These are phyloP conservation scores for Thelonectria blattea DNA, from an alignment of 2,329 filamentous ascomycete genomes.

Conservation along the genomic window DNA sequence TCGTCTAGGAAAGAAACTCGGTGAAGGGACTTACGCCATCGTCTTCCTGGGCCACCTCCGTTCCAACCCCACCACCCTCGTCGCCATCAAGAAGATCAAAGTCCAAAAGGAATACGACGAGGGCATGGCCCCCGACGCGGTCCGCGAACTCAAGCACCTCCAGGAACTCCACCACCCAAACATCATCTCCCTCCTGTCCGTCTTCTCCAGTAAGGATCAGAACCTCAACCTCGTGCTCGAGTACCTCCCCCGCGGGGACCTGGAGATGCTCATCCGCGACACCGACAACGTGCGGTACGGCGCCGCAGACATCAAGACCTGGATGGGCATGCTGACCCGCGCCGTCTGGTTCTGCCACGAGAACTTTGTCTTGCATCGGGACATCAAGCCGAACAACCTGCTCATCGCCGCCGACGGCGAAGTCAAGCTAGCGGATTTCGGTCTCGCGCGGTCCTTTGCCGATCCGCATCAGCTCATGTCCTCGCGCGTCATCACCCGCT, in stretches of 20 bases:
- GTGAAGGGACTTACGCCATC: constrained; percentile 95
- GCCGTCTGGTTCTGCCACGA: constrained; percentile 97
- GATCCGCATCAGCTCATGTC: constrained; percentile 93
- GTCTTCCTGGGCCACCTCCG: constrained; percentile 89
- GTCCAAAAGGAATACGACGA: constrained; percentile 85
- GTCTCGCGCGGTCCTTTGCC: constrained; percentile 86
- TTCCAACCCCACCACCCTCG: constrained; percentile 71
- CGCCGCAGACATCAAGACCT: constrained; percentile 91
- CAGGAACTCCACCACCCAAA: constrained; percentile 95
- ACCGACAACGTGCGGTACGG: constrained; percentile 79
- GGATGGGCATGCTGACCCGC: constrained; percentile 96
- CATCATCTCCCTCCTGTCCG: constrained; percentile 89
- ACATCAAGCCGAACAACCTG: constrained; percentile 99
- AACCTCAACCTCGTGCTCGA: constrained; percentile 97
- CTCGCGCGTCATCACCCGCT: constrained; percentile 91
- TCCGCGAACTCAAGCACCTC: constrained; percentile 94
- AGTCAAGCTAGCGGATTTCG: constrained; percentile 97
- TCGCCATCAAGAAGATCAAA: constrained; percentile 96
- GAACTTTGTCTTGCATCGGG: constrained; percentile 90
- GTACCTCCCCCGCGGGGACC: constrained; percentile 89
- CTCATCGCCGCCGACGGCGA: constrained; percentile 92
- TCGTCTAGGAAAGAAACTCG: constrained; percentile 78
- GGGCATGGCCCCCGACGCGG: constrained; percentile 90
- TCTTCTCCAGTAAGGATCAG: constrained; percentile 95
- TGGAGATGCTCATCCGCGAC: constrained; percentile 94